Base-by-base conservation (phyloP, 1,139 yeast genomes). In the Nakaseomyces delphensis region DNA sequence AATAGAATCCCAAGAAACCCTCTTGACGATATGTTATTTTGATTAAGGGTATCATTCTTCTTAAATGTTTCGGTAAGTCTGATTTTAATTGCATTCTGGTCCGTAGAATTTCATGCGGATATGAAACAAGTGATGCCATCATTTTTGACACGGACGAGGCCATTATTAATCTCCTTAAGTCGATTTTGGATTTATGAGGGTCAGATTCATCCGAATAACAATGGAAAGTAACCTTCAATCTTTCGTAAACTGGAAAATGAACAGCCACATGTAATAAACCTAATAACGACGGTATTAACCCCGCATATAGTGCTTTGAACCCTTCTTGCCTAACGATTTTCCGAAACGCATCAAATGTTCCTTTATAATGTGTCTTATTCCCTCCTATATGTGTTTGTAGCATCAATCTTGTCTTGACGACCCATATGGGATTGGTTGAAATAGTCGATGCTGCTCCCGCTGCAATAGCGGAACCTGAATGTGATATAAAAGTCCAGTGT, bases 221-320 rank as follows among this genome's bases (percentile, higher is more conserved):
- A 28, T 57, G 48, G 16, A 86, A 68, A 19, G 69, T 20, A 32
- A 60, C 62, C 59, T 91, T 91, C 50, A 91, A 67, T 52, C 76
- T 71, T 58, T 91, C 98, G 60, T 91, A 91, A n/a, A 87, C 78
- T 16, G 98, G 98, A 70, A 91, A 91, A 65, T 91, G 98, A 42
- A 91, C 83, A 0, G 96, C 98, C 32, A 91, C 98, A 63, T 91
- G 98, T 30, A 84, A 70, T 35, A 91, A 70, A 0, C 98, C 98
- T 54, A 91, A 77, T 46, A 89, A 69, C 0, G 96, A 89, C 1
- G 98, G 96, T 7, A 86, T 75, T 32, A 91, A 69, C 1, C 98
- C 98, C 38, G 93, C 76, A 63, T 91, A 91, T 54, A 91, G 86
- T n/a, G 87, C 89, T 38, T 68, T 59, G 1, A 83, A 15, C 1